These are phyloP conservation scores for Leptographium flavum DNA, from an alignment of 2,329 filamentous ascomycete species.

Conservation along the genomic window DNA sequence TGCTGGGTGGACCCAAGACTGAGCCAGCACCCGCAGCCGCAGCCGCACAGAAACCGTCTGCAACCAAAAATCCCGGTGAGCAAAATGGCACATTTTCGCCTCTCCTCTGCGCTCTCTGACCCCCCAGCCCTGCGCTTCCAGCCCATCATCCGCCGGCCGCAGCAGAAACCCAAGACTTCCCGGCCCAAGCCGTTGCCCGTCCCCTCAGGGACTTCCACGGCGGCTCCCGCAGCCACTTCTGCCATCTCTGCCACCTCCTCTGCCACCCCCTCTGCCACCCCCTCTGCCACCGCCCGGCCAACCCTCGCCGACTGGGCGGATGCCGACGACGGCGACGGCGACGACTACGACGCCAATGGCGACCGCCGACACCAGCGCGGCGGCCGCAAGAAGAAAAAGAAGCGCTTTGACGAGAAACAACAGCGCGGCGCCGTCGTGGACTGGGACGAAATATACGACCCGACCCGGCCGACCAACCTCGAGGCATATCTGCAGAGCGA, in stretches of 20 bases:
- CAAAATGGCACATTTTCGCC: not conserved
- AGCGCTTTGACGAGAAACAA: conserved; percentile 50
- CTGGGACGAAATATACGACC: conserved; percentile 89
- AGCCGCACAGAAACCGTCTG: conserved; percentile 27
- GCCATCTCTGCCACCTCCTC: conserved; percentile 13
- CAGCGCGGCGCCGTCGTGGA: conserved; percentile 38
- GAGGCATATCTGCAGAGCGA: conserved; percentile 76
- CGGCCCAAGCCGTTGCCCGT: no score
- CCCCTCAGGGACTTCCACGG: conserved; percentile 30
- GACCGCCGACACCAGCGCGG: conserved; percentile 41
- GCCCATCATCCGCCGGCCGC: conserved; percentile 65
- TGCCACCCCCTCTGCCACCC: conserved; percentile 12
- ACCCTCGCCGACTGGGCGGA: conserved; percentile 71
- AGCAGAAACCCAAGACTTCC: conserved; percentile 44
- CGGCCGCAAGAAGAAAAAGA: conserved; percentile 39
- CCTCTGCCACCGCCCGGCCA: conserved; percentile 17
- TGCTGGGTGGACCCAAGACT: conserved; percentile 49
- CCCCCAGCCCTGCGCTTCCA: conserved; percentile 63
- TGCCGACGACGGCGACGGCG: conserved; percentile 19
- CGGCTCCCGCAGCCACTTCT: conserved; percentile 1
- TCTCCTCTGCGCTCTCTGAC: not conserved
- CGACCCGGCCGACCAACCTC: conserved; percentile 65
- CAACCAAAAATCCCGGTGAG: conserved; percentile 38
- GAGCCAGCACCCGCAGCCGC: not conserved
- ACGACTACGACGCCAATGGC: not conserved